Conservation (phyloP, 805 yeast genomes). For the Candida xiaguanensis region DNA sequence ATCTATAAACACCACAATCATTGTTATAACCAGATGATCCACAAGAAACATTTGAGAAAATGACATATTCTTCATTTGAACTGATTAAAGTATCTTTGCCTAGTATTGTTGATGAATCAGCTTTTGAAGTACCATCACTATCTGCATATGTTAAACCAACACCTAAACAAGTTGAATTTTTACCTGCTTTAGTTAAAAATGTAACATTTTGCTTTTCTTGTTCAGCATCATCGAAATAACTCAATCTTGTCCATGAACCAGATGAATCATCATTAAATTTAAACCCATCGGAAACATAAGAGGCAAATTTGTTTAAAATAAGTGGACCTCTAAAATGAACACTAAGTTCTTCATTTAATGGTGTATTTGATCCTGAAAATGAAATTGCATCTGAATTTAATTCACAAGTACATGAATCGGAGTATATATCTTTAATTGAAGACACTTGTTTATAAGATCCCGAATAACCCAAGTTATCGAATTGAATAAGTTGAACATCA, state of each 20-base stretch:
- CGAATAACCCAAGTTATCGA: conserved; percentile 51
- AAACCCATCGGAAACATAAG: conserved; percentile 47
- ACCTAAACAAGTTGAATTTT: conserved; percentile 60
- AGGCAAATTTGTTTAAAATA: conserved; percentile 56
- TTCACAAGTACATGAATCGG: conserved; percentile 44
- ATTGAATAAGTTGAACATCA: conserved; percentile 30
- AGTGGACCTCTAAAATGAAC: conserved; percentile 81
- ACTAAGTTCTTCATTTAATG: conserved; percentile 64
- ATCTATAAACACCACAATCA: conserved; percentile 73
- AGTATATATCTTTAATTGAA: conserved; percentile 36
- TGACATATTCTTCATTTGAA: conserved; percentile 58
- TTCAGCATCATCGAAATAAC: conserved; percentile 52
- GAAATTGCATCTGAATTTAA: conserved; percentile 30
- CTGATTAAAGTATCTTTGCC: conserved; percentile 44
- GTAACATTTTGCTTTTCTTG: conserved; percentile 61
- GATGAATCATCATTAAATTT: conserved; percentile 26
- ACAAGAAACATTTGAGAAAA: conserved; percentile 59
- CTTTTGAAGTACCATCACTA: conserved; percentile 49
- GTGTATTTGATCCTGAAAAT: conserved; percentile 61
- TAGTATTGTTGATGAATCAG: conserved; percentile 46
- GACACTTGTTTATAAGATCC: conserved; percentile 51
- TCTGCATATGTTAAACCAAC: conserved; percentile 62
- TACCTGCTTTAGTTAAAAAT: conserved; percentile 63
- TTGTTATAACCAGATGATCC: conserved; percentile 48
- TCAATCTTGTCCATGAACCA: conserved; percentile 54